phyloP scores from a whole-genome alignment of 176 grass and related monocot species.

The Aegilops longissima region DNA sequence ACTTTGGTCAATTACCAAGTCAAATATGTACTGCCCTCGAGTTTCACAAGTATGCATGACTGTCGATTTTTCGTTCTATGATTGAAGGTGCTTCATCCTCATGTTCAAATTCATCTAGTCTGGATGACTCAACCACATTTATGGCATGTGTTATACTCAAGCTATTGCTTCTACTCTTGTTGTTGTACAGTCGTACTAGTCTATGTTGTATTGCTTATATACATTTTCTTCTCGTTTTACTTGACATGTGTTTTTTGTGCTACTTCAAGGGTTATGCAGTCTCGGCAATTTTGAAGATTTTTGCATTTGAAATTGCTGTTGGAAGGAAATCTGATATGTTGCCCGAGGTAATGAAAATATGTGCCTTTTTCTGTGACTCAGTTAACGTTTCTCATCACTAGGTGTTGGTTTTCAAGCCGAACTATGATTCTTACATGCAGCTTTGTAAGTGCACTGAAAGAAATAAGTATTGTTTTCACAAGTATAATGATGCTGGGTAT shows the following conservation, averaged over 20 bases:
- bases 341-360: constrained; percentile 77
- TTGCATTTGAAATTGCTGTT: constrained; percentile 83
- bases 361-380: background rate
- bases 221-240: background rate
- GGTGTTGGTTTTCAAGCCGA: background rate
- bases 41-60: background rate
- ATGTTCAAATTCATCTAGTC: background rate
- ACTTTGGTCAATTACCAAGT: background rate
- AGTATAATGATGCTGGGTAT: background rate
- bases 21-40: background rate
- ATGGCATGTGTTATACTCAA: background rate
- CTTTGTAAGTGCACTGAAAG: constrained; percentile 21
- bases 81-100: background rate
- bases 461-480: constrained; percentile 16
- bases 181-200: background rate
- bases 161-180: background rate
- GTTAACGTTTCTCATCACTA: background rate
- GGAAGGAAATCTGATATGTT: constrained; percentile 86
- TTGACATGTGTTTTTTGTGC: constrained; percentile 9
- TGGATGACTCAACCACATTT: background rate
- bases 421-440: background rate
- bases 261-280: constrained; percentile 85
- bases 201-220: constrained; percentile 12
- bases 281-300: constrained; percentile 95
- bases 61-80: background rate